Conservation (phyloP, 768 basidiomycete genomes). For the Suillus spraguei region DNA sequence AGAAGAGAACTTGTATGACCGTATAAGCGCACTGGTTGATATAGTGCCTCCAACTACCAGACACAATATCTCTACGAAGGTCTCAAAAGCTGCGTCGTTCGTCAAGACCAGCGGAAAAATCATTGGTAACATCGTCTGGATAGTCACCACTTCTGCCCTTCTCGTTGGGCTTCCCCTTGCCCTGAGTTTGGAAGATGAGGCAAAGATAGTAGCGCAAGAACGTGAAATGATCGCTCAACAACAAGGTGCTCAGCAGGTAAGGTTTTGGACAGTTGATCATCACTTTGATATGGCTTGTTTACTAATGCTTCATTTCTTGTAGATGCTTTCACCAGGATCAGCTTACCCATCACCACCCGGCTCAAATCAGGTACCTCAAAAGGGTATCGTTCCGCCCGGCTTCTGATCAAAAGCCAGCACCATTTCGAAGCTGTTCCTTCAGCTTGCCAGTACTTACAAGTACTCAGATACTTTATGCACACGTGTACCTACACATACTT, state of each 20-base stretch:
- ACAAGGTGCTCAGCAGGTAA: conserved; percentile 87
- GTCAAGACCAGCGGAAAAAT: conserved; percentile 69
- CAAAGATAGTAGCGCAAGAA: conserved; percentile 92
- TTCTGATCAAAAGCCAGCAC: conserved; percentile 49
- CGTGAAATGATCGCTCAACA: conserved; percentile 93
- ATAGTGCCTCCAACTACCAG: conserved; percentile 93
- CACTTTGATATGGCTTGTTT: conserved; percentile 11
- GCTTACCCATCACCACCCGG: conserved; percentile 55
- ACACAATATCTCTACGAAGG: conserved; percentile 63
- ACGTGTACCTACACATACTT: conserved; percentile 19
- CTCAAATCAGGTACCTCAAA: conserved; percentile 36
- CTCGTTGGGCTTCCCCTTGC: conserved; percentile 94
- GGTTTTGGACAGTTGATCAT: conserved; percentile 25
- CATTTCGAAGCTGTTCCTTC: conserved; percentile 8
- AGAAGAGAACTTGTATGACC: conserved; percentile 87
- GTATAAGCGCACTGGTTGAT: conserved; percentile 89
- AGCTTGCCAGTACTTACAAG: conserved; percentile 10
- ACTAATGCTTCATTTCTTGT: conserved; percentile 16
- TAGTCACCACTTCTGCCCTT: conserved; percentile 90
- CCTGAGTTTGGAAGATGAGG: conserved; percentile 93
- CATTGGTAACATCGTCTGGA: conserved; percentile 90
- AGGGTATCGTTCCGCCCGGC: conserved; percentile 81
- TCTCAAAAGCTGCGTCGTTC: conserved; percentile 63
- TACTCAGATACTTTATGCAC: conserved; percentile 14
- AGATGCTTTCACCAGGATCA: conserved; percentile 75